Evolutionary conservation across 179 eudicot genomes (phyloP), one percentile per base, ranked within the genome.

Genomic region (Amaranthus tricolor): DNA sequence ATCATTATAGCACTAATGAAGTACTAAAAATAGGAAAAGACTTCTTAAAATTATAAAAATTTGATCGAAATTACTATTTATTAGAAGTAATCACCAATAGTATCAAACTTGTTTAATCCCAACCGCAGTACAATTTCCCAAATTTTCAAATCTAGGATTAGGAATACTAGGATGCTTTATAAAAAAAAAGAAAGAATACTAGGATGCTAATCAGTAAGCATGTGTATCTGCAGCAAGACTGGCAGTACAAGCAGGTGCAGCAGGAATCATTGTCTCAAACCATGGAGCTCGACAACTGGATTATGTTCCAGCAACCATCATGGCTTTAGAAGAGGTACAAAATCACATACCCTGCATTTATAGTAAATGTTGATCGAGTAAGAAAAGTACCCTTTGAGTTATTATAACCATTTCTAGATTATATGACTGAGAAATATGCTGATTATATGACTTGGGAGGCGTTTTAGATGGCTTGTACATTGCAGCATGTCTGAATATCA

Each of bases 201-300:
- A 31, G 40, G 48, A 15, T 44, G 45, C 45, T 17, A 57, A 17
- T 15, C 50, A 54, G 11, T 57, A 44, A 66, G 21, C 67, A 2
- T 47, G 16, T 56, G 77, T 19, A 50, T 77, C 66, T 84, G 76
- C 83, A 92, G 97, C 94, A 20, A 81, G 66, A 58, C 45, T 91
- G 54, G 86, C 94, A 14, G 83, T 91, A 55, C 77, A 89, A 83
- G 77, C 81, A 62, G 97, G 96, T 78, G 94, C 82, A 68, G 88
- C 90, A 31, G 97, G 97, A 57, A 86, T 92, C 66, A 86, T 92
- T 15, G 97, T 92, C 58, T 90, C 96, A 16, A 92, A 92, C 65
- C 97, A 91, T 77, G 97, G 97, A 61, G 97, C 92, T 78, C 92
- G 96, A 13, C 97, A 92, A 69, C 97, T 92, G 65, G 97, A 92